Base-by-base conservation (phyloP, 805 yeast genomes). In the Lachancea thermotolerans region DNA sequence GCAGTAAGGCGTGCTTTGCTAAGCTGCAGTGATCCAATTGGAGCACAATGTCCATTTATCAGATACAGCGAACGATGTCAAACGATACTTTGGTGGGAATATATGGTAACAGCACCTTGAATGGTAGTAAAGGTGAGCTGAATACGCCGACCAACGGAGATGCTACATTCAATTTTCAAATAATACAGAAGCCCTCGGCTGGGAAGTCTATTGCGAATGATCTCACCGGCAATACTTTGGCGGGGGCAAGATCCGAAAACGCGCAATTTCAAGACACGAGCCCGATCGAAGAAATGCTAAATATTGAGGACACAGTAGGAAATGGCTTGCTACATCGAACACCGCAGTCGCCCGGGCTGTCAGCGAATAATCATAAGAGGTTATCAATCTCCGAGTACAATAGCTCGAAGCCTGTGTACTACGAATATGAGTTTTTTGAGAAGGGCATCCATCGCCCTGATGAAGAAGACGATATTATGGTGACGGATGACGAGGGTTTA, bases 171-270 rank as follows among this genome's bases (percentile, higher is more conserved):
- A 53, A 51, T 35, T 41, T 53, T 36, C 56, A 53, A 39, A 35
- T 53, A 37, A 43, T 50, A 10, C 54, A 46, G 11, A 49, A 49
- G 18, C 48, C 46, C 35, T 47, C 43, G 25, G 34, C 39, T 12
- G 46, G 37, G 35, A 39, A 30, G 38, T 18, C 46, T 36, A 53
- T 53, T 12, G 52, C 51, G 15, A 58, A 59, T 45, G 59, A 60
- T 45, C 47, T 60, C 27, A 61, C 66, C 2, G 66, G 66, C 30
- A 61, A 59, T 37, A 61, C 66, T 4, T 43, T 61, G 45, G 53
- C 50, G 12, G 51, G 53, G 10, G 40, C 45, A 5, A 37, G 31
- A 18, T 25, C 21, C 21, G 39, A 35, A 15, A 15, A 10, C 16
- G 32, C 28, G 30, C 36, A 25, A 9, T 35, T 35, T 16, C 41